Evolutionary conservation across 1,284 basidiomycete genomes (phyloP), one percentile per base, ranked within the genome.

Genomic region (Ganoderma lucidum): DNA sequence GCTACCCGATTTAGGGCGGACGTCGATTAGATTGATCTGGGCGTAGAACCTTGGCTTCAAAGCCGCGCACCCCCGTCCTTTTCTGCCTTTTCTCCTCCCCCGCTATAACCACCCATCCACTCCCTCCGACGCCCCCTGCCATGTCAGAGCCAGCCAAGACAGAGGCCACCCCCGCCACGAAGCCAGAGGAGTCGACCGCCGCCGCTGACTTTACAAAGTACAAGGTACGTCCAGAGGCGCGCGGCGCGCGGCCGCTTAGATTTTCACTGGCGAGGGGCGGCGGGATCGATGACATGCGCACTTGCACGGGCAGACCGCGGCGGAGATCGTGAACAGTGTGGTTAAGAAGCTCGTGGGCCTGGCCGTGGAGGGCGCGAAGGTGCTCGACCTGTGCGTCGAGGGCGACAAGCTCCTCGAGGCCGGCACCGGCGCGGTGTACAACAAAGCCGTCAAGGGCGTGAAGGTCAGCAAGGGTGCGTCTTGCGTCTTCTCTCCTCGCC

Each of bases 341-440:
- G 88, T 96, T 81, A 96, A 96, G 85, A 93, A 93, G 84, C 87
- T 98, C 76, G 85, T 97, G 73, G 88, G 88, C 64, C 86, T 91
- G 70, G 83, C 85, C 74, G 87, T 93, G 19, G 93, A 95, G 77
- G 97, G 95, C 66, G 92, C 92, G 70, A 96, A 94, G 82, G 85
- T 96, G 77, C 86, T 97, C 80, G 96, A 98, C 83, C 88, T 99
- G 65, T 97, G 95, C 82, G 82, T 93, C 72, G 92, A 96, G 83
- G 97, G 97, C 71, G 97, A 99, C 87, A 94, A 93, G 82, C 88
- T 96, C 78, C 85, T 99, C 79, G 94, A 96, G 81, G 88, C 94
- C 73, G 93, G 93, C 77, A 93, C 95, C 28, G 89, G 88, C 67
- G 89, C 88, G 55, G 93, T 98, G 66, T 98, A 94, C 87, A 98